Evolutionary conservation across 2,329 filamentous ascomycete species (phyloP).

Genomic region (Verticillium dahliae): DNA sequence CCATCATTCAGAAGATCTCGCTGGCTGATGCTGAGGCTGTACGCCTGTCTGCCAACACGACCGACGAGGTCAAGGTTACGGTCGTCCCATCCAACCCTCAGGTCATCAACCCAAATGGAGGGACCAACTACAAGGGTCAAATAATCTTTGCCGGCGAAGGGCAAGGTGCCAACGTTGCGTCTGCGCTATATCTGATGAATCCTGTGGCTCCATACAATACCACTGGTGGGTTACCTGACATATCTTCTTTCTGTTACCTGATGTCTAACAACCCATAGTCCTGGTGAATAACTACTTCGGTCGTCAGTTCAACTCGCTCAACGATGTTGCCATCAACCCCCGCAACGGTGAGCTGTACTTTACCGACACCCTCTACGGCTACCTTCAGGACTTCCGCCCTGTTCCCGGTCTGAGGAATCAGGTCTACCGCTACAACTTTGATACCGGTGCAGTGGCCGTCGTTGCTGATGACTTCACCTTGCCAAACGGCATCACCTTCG

Average conservation of each 20-base stretch:
- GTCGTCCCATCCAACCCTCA: slow-evolving; percentile 33
- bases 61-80: slow-evolving; percentile 31
- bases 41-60: slow-evolving; percentile 26
- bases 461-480: slow-evolving; percentile 51
- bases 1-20: slow-evolving; percentile 42
- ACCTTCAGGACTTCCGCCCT: slow-evolving; percentile 50
- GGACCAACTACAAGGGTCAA: slow-evolving; percentile 41
- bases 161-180: slow-evolving; percentile 33
- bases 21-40: slow-evolving; percentile 34
- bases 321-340: slow-evolving; percentile 49
- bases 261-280: slow-evolving; percentile 17
- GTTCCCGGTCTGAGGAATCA: slow-evolving; percentile 47
- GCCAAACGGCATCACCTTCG: slow-evolving; percentile 53
- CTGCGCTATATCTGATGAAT: slow-evolving; percentile 35
- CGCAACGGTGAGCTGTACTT: slow-evolving; percentile 56
- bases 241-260: fast-evolving
- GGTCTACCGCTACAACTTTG: slow-evolving; percentile 49
- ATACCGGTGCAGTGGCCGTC: slow-evolving; percentile 42
- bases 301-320: slow-evolving; percentile 53
- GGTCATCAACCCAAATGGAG: slow-evolving; percentile 45
- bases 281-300: slow-evolving; percentile 55
- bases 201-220: slow-evolving; percentile 42
- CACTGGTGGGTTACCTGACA: slow-evolving; percentile 24
- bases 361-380: slow-evolving; percentile 55
- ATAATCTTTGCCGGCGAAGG: slow-evolving; percentile 44